Evolutionary conservation across 2,329 filamentous ascomycete genomes (phyloP).

Genomic region (Epichloe coenophiala): DNA sequence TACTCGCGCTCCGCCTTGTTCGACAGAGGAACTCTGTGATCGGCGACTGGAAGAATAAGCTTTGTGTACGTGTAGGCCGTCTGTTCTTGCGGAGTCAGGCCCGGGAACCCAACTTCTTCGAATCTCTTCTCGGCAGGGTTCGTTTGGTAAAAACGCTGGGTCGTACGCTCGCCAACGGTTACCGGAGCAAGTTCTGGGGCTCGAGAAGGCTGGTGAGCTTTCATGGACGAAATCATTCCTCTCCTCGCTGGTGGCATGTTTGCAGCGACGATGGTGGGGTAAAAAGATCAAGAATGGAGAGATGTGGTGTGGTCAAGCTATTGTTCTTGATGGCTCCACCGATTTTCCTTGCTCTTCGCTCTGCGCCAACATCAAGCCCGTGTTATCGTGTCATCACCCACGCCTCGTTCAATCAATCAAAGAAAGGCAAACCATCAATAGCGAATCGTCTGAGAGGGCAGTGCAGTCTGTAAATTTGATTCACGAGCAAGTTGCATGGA

Average conservation of each 20-base stretch:
- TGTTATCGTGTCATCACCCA: too few species aligned
- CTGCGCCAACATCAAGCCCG: background rate
- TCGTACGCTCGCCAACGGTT: slow-evolving; percentile 35
- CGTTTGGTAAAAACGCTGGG: slow-evolving; percentile 33
- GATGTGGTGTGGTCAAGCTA: slow-evolving; percentile 1
- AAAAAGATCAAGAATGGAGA: slow-evolving; percentile 2
- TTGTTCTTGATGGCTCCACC: slow-evolving; percentile 8
- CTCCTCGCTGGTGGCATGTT: slow-evolving; percentile 10
- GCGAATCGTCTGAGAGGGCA: too few species aligned
- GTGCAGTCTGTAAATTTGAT: too few species aligned
- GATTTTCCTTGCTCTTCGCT: background rate
- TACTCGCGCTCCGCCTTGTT: slow-evolving; percentile 41
- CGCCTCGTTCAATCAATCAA: too few species aligned
- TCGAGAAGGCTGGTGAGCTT: slow-evolving; percentile 2
- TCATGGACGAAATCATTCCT: background rate
- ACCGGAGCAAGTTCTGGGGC: slow-evolving; percentile 22
- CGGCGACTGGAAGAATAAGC: slow-evolving; percentile 29
- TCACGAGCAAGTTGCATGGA: too few species aligned
- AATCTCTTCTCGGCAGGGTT: slow-evolving; percentile 34
- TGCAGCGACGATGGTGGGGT: slow-evolving; percentile 9
- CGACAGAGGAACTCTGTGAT: slow-evolving; percentile 20
- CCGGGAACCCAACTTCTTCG: slow-evolving; percentile 30
- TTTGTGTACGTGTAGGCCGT: slow-evolving; percentile 34
- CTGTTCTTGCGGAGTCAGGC: slow-evolving; percentile 33
- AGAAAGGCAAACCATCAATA: too few species aligned